Conservation (phyloP, 345 rosid genomes). For the Salix brachista region DNA sequence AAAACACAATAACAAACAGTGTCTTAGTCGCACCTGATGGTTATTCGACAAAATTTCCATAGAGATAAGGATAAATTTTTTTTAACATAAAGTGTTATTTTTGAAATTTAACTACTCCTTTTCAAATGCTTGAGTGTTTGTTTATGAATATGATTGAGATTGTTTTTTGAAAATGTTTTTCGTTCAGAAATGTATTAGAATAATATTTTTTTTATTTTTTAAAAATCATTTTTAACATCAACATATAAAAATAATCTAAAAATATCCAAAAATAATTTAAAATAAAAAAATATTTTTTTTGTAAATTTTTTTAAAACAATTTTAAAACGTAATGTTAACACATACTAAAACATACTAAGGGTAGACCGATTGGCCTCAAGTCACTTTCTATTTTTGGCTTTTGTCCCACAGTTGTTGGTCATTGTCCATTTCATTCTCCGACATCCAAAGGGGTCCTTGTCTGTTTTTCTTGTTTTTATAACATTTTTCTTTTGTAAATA, state of each 20-base stretch:
- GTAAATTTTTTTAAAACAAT: too few species aligned
- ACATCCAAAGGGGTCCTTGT: conserved; percentile 60
- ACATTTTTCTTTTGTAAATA: conserved; percentile 16
- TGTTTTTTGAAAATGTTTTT: neutral
- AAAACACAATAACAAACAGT: too few species aligned
- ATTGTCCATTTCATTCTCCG: conserved; percentile 54
- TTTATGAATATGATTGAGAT: neutral
- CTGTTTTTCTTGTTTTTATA: conserved; percentile 32
- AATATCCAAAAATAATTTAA: too few species aligned
- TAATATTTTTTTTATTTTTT: too few species aligned
- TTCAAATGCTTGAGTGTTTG: conserved; percentile 13
- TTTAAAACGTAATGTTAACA: too few species aligned
- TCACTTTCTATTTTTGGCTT: conserved; percentile 49
- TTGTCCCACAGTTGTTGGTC: conserved; percentile 55
- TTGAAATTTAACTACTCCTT: neutral
- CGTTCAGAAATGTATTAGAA: accelerated
- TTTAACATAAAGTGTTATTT: neutral
- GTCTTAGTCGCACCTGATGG: too few species aligned
- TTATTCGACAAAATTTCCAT: neutral
- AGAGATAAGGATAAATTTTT: neutral
- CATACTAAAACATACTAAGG: neutral
- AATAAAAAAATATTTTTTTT: too few species aligned
- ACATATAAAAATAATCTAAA: too few species aligned
- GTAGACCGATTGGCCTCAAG: conserved; percentile 50
- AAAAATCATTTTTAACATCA: too few species aligned